phyloP scores from a whole-genome alignment of 2,329 filamentous ascomycete genomes.

The Stemphylium beticola region DNA sequence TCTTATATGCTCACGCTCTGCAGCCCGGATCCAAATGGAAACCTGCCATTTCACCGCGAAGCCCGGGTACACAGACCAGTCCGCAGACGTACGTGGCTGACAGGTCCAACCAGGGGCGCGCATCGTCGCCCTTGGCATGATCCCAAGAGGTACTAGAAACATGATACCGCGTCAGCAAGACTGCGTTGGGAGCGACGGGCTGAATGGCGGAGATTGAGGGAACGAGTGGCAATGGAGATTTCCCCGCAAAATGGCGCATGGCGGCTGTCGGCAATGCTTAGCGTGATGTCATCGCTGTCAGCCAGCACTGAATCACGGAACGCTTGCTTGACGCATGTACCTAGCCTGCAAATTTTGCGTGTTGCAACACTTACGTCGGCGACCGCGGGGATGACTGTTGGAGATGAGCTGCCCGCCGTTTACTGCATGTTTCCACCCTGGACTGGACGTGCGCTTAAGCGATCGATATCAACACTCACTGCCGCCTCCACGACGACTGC shows the following conservation, averaged over 20 bases:
- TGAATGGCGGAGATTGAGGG: slow-evolving; percentile 7
- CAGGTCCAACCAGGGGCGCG: not conserved
- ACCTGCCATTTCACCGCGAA: slow-evolving; percentile 15
- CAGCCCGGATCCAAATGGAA: slow-evolving; percentile 17
- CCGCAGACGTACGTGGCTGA: slow-evolving; percentile 32
- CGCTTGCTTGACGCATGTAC: slow-evolving; percentile 1
- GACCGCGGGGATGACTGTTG: not conserved
- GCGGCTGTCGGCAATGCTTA: slow-evolving; percentile 17
- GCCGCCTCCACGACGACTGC: too few species aligned
- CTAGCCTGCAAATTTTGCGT: not conserved
- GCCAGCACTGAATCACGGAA: slow-evolving; percentile 16
- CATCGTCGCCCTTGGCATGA: slow-evolving; percentile 13
- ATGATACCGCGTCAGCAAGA: slow-evolving; percentile 7
- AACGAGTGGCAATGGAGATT: slow-evolving; percentile 4
- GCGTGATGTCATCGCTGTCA: slow-evolving; percentile 28
- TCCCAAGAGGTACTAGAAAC: slow-evolving; percentile 2
- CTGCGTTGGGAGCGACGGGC: not conserved
- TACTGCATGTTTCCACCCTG: not conserved
- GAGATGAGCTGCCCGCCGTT: not conserved
- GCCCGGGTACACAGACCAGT: slow-evolving; percentile 6
- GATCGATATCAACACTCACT: too few species aligned
- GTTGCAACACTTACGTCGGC: not conserved
- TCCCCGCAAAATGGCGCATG: slow-evolving; percentile 26
- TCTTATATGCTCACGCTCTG: slow-evolving; percentile 9
- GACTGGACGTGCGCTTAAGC: too few species aligned